A percentile compares a stretch with the other conserved stretches of the same genome.
Evolutionary conservation across 139 green algal species (phyloP).

Genomic region (Nannochloris sp.): DNA sequence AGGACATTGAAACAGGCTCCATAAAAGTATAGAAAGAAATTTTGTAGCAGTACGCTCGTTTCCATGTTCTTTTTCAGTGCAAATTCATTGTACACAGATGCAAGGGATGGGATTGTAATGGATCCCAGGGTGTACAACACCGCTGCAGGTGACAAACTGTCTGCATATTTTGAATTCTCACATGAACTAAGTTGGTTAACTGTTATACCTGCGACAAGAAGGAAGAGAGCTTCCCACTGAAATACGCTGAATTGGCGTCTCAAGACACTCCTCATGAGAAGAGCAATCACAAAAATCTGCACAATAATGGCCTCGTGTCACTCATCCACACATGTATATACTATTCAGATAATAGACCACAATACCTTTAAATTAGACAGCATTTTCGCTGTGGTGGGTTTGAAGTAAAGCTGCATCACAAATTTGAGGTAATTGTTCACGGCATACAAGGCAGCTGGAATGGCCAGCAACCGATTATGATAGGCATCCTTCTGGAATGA

Average conservation of each 20-base stretch:
- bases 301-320: constrained; percentile 2
- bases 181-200: constrained; percentile 85
- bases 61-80: constrained; percentile 95
- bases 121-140: constrained; percentile 63
- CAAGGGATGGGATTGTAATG: constrained; percentile 80
- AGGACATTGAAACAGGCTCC: constrained; percentile 76
- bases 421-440: constrained; percentile 98
- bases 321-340: constrained; percentile 1
- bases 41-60: constrained; percentile 89
- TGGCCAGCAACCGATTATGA: constrained; percentile 77
- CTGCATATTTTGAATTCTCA: constrained; percentile 12
- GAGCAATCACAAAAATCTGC: constrained; percentile 68
- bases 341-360: constrained; percentile 16
- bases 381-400: constrained; percentile 96
- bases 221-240: constrained; percentile 89
- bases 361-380: constrained; percentile 83
- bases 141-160: constrained; percentile 31
- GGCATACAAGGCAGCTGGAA: constrained; percentile 82
- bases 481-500: constrained; percentile 53
- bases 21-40: constrained; percentile 97
- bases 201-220: constrained; percentile 91
- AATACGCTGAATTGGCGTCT: constrained; percentile 66
- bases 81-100: constrained; percentile 91
- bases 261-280: constrained; percentile 83
- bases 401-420: constrained; percentile 89